phyloP scores from a whole-genome alignment of 331 rosid species.

The Quercus lobata region DNA sequence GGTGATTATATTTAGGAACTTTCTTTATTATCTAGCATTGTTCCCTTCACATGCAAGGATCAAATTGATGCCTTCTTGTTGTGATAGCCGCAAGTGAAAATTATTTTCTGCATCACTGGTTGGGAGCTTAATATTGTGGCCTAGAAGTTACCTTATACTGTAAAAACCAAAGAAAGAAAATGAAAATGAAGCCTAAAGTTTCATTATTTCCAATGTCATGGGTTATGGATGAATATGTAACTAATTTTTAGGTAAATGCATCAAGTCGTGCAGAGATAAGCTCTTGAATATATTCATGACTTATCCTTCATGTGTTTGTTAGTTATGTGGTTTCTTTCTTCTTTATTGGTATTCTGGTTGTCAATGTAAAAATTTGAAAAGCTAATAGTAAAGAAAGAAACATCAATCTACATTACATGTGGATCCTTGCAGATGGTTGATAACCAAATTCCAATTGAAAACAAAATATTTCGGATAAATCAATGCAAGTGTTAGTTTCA shows the following conservation, averaged over 20 bases:
- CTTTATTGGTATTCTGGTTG: neutral
- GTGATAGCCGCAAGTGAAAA: neutral
- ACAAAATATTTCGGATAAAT: no score
- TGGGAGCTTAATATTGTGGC: neutral
- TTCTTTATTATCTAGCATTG: neutral
- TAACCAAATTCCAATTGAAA: no score
- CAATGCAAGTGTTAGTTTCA: no score
- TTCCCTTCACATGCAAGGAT: neutral
- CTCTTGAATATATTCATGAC: neutral
- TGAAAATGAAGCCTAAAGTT: neutral
- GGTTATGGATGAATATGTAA: neutral
- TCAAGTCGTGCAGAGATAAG: neutral
- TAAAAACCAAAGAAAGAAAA: neutral
- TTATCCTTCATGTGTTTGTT: neutral
- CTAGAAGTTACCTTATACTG: neutral
- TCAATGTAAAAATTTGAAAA: no score
- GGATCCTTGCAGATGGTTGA: no score
- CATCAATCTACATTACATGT: no score
- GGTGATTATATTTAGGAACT: neutral
- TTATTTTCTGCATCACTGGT: neutral
- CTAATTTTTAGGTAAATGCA: neutral
- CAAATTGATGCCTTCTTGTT: neutral
- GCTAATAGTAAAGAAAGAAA: no score
- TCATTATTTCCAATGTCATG: neutral
- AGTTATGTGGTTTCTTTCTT: neutral